These are phyloP conservation scores for Heliamphora exappendiculata DNA, from an alignment of 148 eudicot genomes.

Conservation along the genomic window DNA sequence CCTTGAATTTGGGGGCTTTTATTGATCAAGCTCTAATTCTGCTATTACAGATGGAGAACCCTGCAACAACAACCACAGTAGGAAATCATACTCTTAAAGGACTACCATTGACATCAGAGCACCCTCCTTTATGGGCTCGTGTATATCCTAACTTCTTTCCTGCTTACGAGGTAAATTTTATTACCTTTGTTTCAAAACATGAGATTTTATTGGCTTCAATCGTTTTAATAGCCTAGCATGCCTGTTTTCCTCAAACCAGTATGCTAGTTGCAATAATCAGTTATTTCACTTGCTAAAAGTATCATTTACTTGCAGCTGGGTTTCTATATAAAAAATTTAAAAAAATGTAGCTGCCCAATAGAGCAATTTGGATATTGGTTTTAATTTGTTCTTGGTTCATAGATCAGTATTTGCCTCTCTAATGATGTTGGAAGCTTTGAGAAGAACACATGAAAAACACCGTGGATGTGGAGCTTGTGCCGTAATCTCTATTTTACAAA, in stretches of 20 bases:
- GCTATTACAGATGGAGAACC: conserved; percentile 27
- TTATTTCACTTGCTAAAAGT: neutral
- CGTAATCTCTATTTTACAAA: no score
- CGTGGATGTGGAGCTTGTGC: neutral
- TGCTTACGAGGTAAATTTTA: conserved; percentile 14
- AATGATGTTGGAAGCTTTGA: neutral
- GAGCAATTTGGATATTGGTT: neutral
- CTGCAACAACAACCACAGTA: conserved; percentile 18
- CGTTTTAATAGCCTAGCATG: neutral
- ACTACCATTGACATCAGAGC: conserved; percentile 24
- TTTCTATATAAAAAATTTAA: no score
- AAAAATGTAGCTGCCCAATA: neutral
- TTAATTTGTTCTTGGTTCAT: neutral
- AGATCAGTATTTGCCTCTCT: neutral
- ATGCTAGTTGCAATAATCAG: neutral
- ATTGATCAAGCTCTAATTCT: neutral
- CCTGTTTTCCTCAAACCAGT: neutral
- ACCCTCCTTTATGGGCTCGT: conserved; percentile 23
- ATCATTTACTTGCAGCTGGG: neutral
- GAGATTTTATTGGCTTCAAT: neutral
- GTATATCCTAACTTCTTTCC: conserved; percentile 27
- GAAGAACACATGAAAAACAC: neutral
- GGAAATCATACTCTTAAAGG: conserved; percentile 27
- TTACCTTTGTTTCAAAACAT: neutral
- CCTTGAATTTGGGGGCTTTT: neutral